Conservation (phyloP, 208 protist species). For the Leishmania amazonensis region DNA sequence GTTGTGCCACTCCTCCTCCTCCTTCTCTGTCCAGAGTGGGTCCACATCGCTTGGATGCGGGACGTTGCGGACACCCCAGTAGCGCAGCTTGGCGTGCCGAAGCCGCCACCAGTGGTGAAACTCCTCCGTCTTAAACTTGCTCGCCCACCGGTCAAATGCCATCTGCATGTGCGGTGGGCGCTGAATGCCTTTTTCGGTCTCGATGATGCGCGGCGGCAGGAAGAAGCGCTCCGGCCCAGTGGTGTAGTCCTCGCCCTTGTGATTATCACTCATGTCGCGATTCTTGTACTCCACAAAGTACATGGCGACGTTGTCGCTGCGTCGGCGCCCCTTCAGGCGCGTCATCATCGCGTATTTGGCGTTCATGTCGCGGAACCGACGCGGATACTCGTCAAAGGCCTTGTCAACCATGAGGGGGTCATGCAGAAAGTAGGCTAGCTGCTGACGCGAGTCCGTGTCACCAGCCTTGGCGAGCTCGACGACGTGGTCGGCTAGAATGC, state of each 20-base stretch:
- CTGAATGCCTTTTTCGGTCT: slow-evolving; percentile 90
- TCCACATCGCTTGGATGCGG: slow-evolving; percentile 91
- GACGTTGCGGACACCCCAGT: slow-evolving; percentile 92
- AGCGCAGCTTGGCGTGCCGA: slow-evolving; percentile 89
- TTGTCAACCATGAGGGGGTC: slow-evolving; percentile 93
- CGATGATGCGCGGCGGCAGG: slow-evolving; percentile 83
- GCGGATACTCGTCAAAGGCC: slow-evolving; percentile 92
- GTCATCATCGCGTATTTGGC: slow-evolving; percentile 91
- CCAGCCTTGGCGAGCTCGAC: slow-evolving; percentile 89
- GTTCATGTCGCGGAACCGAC: slow-evolving; percentile 82
- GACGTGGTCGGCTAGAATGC: slow-evolving; percentile 89
- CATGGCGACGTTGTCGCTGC: slow-evolving; percentile 78
- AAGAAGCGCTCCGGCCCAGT: slow-evolving; percentile 88
- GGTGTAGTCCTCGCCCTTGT: slow-evolving; percentile 92
- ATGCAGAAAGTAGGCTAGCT: slow-evolving; percentile 88
- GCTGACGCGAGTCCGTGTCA: slow-evolving; percentile 88
- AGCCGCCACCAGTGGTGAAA: slow-evolving; percentile 93
- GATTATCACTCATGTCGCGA: slow-evolving; percentile 85
- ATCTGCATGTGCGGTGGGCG: slow-evolving; percentile 93
- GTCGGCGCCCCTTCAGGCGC: slow-evolving; percentile 66
- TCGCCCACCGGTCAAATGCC: slow-evolving; percentile 92
- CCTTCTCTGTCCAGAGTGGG: slow-evolving; percentile 91
- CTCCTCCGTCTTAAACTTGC: slow-evolving; percentile 93
- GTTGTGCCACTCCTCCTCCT: slow-evolving; percentile 93
- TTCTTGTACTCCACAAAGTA: slow-evolving; percentile 94